A percentile compares a stretch with the other conserved stretches of the same genome.
phyloP scores from a whole-genome alignment of 169 alveolate species.

The Amoebophrya sp. region DNA sequence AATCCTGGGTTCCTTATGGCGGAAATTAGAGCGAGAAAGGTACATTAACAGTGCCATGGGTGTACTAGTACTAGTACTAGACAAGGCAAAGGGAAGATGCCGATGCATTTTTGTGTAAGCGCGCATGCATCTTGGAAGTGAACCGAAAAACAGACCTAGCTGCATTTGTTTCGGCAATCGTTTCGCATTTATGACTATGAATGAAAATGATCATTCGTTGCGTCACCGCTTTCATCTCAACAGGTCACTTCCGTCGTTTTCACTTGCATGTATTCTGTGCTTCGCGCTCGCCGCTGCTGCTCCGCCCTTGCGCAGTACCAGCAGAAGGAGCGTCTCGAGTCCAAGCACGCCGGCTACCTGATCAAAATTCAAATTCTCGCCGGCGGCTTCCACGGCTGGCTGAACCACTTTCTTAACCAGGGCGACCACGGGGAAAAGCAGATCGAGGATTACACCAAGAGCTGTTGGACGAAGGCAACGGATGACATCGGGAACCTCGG shows the following conservation, averaged over 20 bases:
- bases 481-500: background rate
- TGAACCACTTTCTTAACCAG: background rate
- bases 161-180: too few relatives aligned
- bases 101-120: too few relatives aligned
- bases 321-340: background rate
- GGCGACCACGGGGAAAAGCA: too few relatives aligned
- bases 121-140: too few relatives aligned
- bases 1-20: background rate
- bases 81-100: too few relatives aligned
- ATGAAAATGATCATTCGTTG: too few relatives aligned
- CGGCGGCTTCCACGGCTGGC: background rate
- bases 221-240: too few relatives aligned
- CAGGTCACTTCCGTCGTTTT: background rate
- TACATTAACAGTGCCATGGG: too few relatives aligned
- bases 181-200: too few relatives aligned
- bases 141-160: too few relatives aligned
- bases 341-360: background rate
- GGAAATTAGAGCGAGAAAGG: background rate
- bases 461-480: background rate
- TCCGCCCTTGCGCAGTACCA: background rate
- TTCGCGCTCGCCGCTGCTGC: background rate
- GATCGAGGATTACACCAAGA: background rate
- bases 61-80: too few relatives aligned
- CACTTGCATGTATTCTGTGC: background rate
- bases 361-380: background rate